Base-by-base conservation (phyloP, 257 asterid genomes). In the Lycium ferocissimum region DNA sequence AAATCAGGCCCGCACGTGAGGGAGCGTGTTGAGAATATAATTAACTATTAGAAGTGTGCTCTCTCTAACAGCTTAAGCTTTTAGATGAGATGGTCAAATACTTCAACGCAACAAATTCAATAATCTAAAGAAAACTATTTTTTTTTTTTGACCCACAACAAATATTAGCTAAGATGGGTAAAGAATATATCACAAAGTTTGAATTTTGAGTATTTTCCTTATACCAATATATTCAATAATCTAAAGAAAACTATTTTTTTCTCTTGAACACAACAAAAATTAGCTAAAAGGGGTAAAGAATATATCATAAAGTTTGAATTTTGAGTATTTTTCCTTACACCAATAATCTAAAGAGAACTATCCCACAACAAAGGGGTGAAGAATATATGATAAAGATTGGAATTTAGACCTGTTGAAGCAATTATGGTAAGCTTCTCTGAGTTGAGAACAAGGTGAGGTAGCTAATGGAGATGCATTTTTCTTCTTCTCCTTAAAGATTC, bases 401-500 rank as follows among this genome's bases (percentile, higher is more conserved):
- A 9, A 81, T 37, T 40, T 37, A 35, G 88, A 94, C 98, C 91
- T 89, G 91, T 95, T 93, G 92, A 95, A 95, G 93, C 98, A 95
- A 80, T 85, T 89, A 91, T 95, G 94, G 66, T 94, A 95, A 86
- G 95, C 94, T 75, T 86, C 89, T 88, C 95, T 90, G 88, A 93
- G 91, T 81, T 92, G 83, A 51, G 97, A 92, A 82, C 98, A 95
- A 47, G 95, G 95, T 14, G 99, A 92, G 83, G 97, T 94, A 56
- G 97, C 86, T 22, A 92, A 84, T 78, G 91, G 71, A 73, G 92
- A 88, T 14, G 86, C 59, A 26, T 80, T 86, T 65, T 92, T 92
- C 65, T 85, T 91, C 84, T 91, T 26, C 33, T 26, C 94, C 72
- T 93, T 87, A 80, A 84, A 15, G 67, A 91, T 81, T 85, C 94